These are phyloP conservation scores for Pseudogymnoascus sp. DNA, from an alignment of 2,329 filamentous ascomycete species.

Conservation along the genomic window DNA sequence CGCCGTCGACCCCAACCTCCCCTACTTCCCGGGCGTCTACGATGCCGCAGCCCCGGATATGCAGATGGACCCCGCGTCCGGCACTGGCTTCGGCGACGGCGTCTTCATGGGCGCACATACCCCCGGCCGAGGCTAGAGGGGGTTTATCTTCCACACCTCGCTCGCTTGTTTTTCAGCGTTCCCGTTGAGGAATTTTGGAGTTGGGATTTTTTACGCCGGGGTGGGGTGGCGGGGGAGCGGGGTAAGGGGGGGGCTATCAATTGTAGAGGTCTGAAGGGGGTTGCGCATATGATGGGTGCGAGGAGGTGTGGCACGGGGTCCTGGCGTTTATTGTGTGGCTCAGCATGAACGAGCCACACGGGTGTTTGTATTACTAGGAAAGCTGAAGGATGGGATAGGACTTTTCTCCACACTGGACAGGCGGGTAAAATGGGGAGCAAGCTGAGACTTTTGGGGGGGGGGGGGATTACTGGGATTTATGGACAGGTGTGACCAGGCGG, in stretches of 20 bases:
- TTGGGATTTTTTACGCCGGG: too few species aligned
- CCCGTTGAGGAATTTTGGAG: too few species aligned
- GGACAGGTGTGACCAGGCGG: too few species aligned
- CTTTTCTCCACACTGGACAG: not conserved
- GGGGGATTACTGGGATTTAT: too few species aligned
- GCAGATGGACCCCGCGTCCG: not conserved
- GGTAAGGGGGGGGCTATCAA: too few species aligned
- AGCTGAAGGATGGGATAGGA: not conserved
- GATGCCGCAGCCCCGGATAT: not conserved
- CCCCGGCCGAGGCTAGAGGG: constrained; percentile 21
- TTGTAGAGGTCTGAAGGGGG: too few species aligned
- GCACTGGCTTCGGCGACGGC: constrained; percentile 18
- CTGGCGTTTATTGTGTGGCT: not conserved
- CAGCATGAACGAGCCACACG: not conserved
- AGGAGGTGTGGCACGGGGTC: not conserved
- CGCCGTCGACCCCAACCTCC: not conserved
- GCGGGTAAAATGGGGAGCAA: not conserved
- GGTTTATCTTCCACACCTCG: too few species aligned
- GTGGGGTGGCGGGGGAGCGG: not conserved
- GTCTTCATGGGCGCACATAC: constrained; percentile 29
- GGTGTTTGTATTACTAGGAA: not conserved
- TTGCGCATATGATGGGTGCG: too few species aligned
- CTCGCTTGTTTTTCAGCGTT: not conserved
- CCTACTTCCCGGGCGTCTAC: not conserved
- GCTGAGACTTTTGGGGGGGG: too few species aligned